phyloP scores from a whole-genome alignment of 148 eudicot genomes.

The Amaranthus hypochondriacus region DNA sequence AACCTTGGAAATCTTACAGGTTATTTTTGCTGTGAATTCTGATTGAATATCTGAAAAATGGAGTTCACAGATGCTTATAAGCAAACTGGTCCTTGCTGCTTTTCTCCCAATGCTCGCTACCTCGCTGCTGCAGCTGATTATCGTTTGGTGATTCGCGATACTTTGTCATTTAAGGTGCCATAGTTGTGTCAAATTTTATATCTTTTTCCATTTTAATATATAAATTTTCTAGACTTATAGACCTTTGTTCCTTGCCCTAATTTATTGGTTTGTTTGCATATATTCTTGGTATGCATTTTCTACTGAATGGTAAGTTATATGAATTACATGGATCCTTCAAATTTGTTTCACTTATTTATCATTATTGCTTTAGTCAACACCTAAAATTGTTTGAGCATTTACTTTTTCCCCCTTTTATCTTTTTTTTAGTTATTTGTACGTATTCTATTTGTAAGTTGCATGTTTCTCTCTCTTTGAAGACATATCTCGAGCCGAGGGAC shows the following conservation, averaged over 20 bases:
- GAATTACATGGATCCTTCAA: too few relatives aligned
- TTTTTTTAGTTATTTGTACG: too few relatives aligned
- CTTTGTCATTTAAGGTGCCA: conserved; percentile 68
- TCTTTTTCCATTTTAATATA: not conserved
- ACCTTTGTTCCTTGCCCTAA: not conserved
- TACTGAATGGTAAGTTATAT: too few relatives aligned
- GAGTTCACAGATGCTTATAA: conserved; percentile 88
- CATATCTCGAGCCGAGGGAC: too few relatives aligned
- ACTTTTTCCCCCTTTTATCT: too few relatives aligned
- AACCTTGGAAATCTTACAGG: not conserved
- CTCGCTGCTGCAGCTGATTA: conserved; percentile 87
- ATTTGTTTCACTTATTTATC: too few relatives aligned
- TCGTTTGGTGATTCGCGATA: conserved; percentile 89
- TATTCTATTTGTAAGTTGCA: too few relatives aligned
- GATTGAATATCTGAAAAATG: conserved; percentile 32
- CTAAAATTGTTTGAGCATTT: not conserved
- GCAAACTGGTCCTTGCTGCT: conserved; percentile 78
- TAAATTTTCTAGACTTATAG: not conserved
- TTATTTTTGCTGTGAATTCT: not conserved
- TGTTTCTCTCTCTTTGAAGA: too few relatives aligned
- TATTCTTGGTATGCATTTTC: too few relatives aligned
- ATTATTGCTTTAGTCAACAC: too few relatives aligned
- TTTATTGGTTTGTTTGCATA: not conserved
- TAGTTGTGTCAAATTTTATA: not conserved
- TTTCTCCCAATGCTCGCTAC: conserved; percentile 78